Conservation (phyloP, 2,329 filamentous ascomycete genomes). For the Cryphonectria japonica region DNA sequence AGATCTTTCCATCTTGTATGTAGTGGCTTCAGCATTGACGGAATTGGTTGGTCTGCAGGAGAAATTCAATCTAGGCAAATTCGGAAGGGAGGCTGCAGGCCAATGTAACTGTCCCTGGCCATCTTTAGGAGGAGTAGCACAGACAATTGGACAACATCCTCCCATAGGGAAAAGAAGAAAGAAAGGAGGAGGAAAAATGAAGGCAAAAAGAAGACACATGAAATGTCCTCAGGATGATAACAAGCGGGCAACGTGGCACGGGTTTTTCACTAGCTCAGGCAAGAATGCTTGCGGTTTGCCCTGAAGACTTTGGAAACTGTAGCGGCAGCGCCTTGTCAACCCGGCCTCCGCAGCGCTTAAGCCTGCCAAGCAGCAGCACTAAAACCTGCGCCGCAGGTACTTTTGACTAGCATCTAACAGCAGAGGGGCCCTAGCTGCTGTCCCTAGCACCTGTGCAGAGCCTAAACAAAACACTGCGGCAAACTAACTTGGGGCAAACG, state of each 20-base stretch:
- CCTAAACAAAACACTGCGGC: background rate
- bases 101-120: background rate
- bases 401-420: background rate
- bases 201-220: background rate
- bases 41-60: background rate
- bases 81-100: background rate
- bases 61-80: background rate
- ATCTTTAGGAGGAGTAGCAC: background rate
- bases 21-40: background rate
- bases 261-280: background rate
- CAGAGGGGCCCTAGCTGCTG: background rate
- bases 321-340: background rate
- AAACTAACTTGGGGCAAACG: constrained; percentile 1
- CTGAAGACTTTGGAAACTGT: background rate
- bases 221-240: background rate
- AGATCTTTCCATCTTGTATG: background rate
- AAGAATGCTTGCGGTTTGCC: background rate
- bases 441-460: background rate
- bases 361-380: background rate
- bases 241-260: background rate
- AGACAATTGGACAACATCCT: background rate
- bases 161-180: background rate
- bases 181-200: background rate
- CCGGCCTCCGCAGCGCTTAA: background rate
- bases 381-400: background rate